Evolutionary conservation across 139 green algal genomes (phyloP), one percentile per base, ranked within the genome.

Genomic region (Chlorella sp.): DNA sequence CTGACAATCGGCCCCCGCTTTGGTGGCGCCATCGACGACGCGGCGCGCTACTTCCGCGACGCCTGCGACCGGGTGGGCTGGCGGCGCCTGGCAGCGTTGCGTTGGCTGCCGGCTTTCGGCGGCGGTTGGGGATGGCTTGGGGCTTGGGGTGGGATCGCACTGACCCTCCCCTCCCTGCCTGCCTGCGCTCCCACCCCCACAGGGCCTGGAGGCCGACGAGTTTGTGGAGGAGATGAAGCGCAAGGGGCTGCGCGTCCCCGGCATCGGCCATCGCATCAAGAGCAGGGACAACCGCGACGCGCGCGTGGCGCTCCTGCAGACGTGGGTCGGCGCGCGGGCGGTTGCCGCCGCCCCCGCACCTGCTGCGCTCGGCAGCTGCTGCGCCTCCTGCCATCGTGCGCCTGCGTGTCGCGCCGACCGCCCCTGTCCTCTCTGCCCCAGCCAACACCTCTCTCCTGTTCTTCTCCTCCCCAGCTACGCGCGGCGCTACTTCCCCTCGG

Each of bases 261-360:
- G 94, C 73, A 98, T 98, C 45, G 94, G 94, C 11, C 94, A 98
- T 79, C 84, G 94, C 73, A 98, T 98, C 85, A 98, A 98, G 91
- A 90, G 66, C 82, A 95, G 95, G 83, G 92, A 98, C 86, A 98
- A 98, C 80, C 83, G 90, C 0, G 94, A 98, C 87, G 95, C 95
- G 84, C 88, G 94, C 21, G 94, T 98, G 74, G 93, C 96, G 90
- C 87, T 98, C 79, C 85, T 98, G 76, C 89, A 95, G 71, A 71
- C 90, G 53, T 98, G 95, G 8, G 71, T 83, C 86, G n/a, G 67
- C 15, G 35, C n/a, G n/a, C n/a, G n/a, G n/a, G n/a, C n/a, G n/a
- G n/a, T n/a, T n/a, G n/a, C n/a, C n/a, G n/a, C n/a, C n/a, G n/a
- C n/a, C n/a, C n/a, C n/a, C n/a, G n/a, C n/a, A n/a, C n/a, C n/a